Conservation (phyloP, 1,139 yeast species). For the Saccharomyces hybrid region DNA sequence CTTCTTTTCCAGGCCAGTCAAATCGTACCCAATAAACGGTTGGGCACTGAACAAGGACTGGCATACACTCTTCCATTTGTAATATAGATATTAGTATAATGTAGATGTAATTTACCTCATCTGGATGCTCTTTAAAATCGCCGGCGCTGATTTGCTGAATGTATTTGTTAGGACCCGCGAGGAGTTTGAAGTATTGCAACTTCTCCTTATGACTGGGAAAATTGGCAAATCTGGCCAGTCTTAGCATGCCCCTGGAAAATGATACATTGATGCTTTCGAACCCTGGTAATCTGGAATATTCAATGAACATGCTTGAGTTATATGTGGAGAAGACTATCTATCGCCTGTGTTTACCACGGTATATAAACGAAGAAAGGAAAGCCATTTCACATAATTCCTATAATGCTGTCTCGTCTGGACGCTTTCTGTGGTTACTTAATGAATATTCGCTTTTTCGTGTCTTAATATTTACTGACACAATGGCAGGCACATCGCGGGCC, state of each 20-base stretch:
- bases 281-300: not conserved
- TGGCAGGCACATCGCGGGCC: not conserved
- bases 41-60: not conserved
- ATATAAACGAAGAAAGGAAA: no score
- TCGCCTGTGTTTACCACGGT: no score
- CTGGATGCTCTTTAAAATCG: not conserved
- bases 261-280: not conserved
- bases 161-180: not conserved
- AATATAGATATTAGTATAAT: not conserved
- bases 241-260: not conserved
- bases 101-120: not conserved
- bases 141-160: not conserved
- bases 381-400: no score
- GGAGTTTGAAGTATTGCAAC: not conserved
- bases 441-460: not conserved
- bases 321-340: no score
- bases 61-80: not conserved
- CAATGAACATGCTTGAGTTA: not conserved
- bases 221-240: not conserved
- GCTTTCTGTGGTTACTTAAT: not conserved
- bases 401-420: not conserved
- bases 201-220: not conserved
- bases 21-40: not conserved
- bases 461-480: not conserved
- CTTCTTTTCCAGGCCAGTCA: not conserved